Percentiles rank a stretch among this genome's conserved stretches.
phyloP scores from a whole-genome alignment of 129 eudicot species.

The Ambrosia trifida region DNA sequence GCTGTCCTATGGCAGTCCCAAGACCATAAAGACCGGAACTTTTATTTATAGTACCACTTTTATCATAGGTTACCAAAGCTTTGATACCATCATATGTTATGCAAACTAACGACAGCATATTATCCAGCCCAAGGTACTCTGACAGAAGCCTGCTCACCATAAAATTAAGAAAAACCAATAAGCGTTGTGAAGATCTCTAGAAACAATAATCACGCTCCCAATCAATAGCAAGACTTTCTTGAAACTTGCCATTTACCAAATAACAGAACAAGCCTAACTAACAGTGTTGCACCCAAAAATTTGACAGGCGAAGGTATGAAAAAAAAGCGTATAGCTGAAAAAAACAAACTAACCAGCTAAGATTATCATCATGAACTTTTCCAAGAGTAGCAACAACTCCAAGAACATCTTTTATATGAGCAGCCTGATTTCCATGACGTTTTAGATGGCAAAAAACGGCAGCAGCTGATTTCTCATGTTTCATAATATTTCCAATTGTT shows the following conservation, averaged over 20 bases:
- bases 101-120: conserved; percentile 87
- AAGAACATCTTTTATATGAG: conserved; percentile 50
- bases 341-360: conserved; percentile 61
- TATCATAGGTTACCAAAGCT: conserved; percentile 62
- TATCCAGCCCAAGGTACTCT: conserved; percentile 71
- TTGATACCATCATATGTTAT: conserved; percentile 54
- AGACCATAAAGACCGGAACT: conserved; percentile 69
- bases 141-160: conserved; percentile 60
- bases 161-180: conserved; percentile 10
- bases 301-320: conserved; percentile 22
- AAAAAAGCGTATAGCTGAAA: conserved; percentile 1
- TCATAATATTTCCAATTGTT: conserved; percentile 43
- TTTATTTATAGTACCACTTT: conserved; percentile 50
- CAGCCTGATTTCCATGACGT: conserved; percentile 34
- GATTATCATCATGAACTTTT: conserved; percentile 66
- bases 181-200: background rate
- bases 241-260: no score
- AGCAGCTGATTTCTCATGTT: conserved; percentile 70
- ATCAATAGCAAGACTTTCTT: background rate
- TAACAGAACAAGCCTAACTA: no score
- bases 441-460: conserved; percentile 52
- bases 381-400: no score
- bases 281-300: background rate
- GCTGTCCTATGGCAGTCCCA: conserved; percentile 54
- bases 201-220: background rate